Conservation (phyloP, 805 yeast species). For the Starmera quercuum region DNA sequence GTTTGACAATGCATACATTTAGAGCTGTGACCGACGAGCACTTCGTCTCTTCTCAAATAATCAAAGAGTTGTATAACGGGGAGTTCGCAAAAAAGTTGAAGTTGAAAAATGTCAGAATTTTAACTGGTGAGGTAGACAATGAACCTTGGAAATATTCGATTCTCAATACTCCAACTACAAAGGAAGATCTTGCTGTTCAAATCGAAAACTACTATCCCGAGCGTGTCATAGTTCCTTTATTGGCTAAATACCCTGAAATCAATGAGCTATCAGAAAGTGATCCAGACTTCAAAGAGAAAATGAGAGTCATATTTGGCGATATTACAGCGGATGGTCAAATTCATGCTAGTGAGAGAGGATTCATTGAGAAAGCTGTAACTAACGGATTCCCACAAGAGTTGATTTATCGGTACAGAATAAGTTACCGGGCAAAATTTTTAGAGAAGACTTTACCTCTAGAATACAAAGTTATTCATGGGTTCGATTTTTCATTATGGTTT, state of each 20-base stretch:
- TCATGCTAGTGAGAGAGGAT: constrained; percentile 29
- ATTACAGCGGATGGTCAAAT: constrained; percentile 32
- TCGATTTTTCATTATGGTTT: constrained; percentile 29
- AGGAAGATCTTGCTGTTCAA: constrained; percentile 22
- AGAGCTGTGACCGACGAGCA: constrained; percentile 33
- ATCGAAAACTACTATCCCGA: constrained; percentile 30
- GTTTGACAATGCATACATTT: constrained; percentile 24
- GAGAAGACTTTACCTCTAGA: constrained; percentile 16
- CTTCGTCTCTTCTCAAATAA: constrained; percentile 24
- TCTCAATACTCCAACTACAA: constrained; percentile 22
- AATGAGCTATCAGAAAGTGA: constrained; percentile 10
- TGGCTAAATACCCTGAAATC: constrained; percentile 17
- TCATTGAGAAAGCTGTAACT: constrained; percentile 21
- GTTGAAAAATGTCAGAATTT: constrained; percentile 14
- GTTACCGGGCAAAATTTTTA: constrained; percentile 20
- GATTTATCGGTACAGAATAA: constrained; percentile 23
- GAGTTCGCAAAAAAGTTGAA: constrained; percentile 19
- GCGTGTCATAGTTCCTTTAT: constrained; percentile 16
- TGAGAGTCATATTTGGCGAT: constrained; percentile 23
- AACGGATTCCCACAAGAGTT: constrained; percentile 20
- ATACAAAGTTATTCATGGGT: constrained; percentile 28
- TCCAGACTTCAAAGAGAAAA: constrained; percentile 11
- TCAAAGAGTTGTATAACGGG: constrained; percentile 25
- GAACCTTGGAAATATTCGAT: constrained; percentile 25
- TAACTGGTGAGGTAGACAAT: constrained; percentile 28